A percentile compares a stretch with the other conserved stretches of the same genome.
These are phyloP conservation scores for Suillus hirtellus DNA, from an alignment of 768 basidiomycete species.

Conservation along the genomic window DNA sequence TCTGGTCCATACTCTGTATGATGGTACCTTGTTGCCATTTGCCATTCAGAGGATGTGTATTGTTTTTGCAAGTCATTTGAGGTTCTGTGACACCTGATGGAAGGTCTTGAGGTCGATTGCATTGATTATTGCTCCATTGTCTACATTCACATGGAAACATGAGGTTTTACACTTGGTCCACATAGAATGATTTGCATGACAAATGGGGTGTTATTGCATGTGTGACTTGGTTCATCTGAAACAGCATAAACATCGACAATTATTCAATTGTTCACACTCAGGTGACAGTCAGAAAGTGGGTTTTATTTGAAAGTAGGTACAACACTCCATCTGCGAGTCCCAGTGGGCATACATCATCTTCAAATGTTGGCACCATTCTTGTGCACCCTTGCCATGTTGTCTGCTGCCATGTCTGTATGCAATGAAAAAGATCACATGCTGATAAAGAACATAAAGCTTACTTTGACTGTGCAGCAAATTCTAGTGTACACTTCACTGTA, in stretches of 20 bases:
- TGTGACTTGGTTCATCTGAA: not conserved
- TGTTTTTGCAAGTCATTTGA: conserved; percentile 19
- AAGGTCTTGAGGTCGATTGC: conserved; percentile 22
- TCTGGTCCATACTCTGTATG: conserved; percentile 14
- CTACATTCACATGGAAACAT: conserved; percentile 15
- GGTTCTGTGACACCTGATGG: not conserved
- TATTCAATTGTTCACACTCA: not conserved
- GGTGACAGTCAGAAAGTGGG: too few species aligned
- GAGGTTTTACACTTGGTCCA: not conserved
- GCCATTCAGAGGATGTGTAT: conserved; percentile 32
- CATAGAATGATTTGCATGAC: not conserved
- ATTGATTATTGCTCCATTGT: conserved; percentile 34
- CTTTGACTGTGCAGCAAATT: too few species aligned
- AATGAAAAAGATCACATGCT: too few species aligned
- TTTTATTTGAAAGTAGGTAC: too few species aligned
- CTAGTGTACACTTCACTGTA: too few species aligned
- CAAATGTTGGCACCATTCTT: too few species aligned
- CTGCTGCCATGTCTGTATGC: too few species aligned
- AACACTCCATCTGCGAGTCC: too few species aligned
- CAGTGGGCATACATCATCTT: too few species aligned
- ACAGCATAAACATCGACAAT: too few species aligned
- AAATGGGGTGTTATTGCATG: not conserved
- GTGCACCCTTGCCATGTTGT: too few species aligned
- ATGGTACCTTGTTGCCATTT: conserved; percentile 20
- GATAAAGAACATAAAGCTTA: too few species aligned